Evolutionary conservation across 306 rosid species (phyloP).

Genomic region (Cicer judaicum): DNA sequence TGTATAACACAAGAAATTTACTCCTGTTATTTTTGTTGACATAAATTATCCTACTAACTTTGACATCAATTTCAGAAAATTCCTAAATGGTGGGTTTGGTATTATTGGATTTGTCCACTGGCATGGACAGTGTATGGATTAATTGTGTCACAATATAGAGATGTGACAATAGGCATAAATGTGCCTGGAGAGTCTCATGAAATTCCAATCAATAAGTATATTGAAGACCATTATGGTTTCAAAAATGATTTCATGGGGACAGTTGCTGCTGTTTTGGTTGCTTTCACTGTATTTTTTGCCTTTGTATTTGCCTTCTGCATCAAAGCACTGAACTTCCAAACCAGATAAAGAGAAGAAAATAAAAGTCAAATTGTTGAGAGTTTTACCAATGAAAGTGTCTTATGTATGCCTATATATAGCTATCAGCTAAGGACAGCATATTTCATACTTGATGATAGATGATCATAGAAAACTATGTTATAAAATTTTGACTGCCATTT

Average conservation of each 20-base stretch:
- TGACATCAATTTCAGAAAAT: slow-evolving; percentile 73
- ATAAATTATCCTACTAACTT: not conserved
- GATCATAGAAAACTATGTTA: not conserved
- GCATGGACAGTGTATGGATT: slow-evolving; percentile 98
- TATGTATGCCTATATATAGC: not conserved
- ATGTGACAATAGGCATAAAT: slow-evolving; percentile 41
- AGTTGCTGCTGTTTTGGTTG: slow-evolving; percentile 77
- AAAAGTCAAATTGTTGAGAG: not conserved
- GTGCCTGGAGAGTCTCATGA: slow-evolving; percentile 55
- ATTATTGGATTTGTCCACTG: slow-evolving; percentile 88
- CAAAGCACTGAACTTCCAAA: slow-evolving; percentile 79
- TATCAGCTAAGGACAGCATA: not conserved
- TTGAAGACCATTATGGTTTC: slow-evolving; percentile 64
- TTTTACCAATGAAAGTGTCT: not conserved
- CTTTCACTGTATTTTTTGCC: slow-evolving; percentile 79
- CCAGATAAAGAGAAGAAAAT: slow-evolving; percentile 49
- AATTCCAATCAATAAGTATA: slow-evolving; percentile 49
- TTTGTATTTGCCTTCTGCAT: slow-evolving; percentile 77
- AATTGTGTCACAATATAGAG: slow-evolving; percentile 91
- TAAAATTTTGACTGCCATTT: not conserved
- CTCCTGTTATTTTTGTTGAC: slow-evolving; percentile 22
- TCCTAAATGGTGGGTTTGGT: slow-evolving; percentile 99
- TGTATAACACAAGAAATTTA: not conserved
- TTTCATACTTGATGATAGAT: not conserved
- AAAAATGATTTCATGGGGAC: slow-evolving; percentile 78